These are phyloP conservation scores for Chalara sp. DNA, from an alignment of 2,329 filamentous ascomycete genomes.

Conservation along the genomic window DNA sequence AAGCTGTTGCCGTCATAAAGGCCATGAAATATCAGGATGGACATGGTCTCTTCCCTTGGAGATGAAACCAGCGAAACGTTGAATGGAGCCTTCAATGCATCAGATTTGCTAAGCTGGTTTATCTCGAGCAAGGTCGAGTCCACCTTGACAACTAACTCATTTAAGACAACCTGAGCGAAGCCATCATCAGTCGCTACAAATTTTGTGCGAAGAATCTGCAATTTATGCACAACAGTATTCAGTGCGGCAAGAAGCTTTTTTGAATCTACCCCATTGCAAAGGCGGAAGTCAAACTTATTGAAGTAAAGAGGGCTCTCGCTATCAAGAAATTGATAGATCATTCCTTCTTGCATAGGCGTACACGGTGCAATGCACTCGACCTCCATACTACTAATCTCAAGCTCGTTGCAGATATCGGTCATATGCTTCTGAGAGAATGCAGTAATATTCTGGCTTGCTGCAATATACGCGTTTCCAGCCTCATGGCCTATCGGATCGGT, in stretches of 20 bases:
- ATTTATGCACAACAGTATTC: conserved; percentile 39
- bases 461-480: conserved; percentile 17
- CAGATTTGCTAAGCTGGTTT: conserved; percentile 14
- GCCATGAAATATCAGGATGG: conserved; percentile 73
- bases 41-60: conserved; percentile 32
- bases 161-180: conserved; percentile 65
- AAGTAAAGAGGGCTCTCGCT: conserved; percentile 61
- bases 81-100: conserved; percentile 21
- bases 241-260: conserved; percentile 50
- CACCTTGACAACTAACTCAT: conserved; percentile 37
- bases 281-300: conserved; percentile 60
- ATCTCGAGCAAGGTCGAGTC: conserved; percentile 24
- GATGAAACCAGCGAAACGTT: conserved; percentile 9
- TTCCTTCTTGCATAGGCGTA: conserved; percentile 79
- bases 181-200: conserved; percentile 72
- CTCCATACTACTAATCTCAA: conserved; percentile 43
- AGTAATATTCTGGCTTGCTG: conserved; percentile 33
- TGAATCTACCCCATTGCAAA: conserved; percentile 40
- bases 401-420: conserved; percentile 31
- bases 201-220: conserved; percentile 63
- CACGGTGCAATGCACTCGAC: conserved; percentile 76
- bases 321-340: conserved; percentile 65
- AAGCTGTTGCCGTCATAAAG: conserved; percentile 83
- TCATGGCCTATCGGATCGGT: conserved; percentile 1
- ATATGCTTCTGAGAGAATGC: conserved; percentile 30